These are phyloP conservation scores for Spathaspora gorwiae DNA, from an alignment of 805 yeast genomes.

Conservation along the genomic window DNA sequence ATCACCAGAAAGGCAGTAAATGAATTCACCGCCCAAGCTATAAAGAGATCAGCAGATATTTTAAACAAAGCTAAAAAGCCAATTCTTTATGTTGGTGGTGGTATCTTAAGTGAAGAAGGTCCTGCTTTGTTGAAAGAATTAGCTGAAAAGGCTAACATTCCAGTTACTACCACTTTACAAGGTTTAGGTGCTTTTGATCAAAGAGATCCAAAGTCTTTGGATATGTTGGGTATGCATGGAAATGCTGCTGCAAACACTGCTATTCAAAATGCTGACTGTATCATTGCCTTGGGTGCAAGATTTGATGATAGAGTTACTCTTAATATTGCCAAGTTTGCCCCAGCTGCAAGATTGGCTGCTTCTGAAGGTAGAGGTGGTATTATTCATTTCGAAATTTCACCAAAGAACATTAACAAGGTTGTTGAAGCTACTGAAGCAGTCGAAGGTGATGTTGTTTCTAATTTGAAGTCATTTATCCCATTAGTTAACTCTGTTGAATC, in stretches of 20 bases:
- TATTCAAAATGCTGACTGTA: conserved; percentile 88
- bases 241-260: conserved; percentile 92
- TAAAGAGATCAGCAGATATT: conserved; percentile 71
- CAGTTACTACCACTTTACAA: conserved; percentile 94
- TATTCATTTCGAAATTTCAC: conserved; percentile 90
- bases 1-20: conserved; percentile 67
- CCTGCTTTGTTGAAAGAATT: conserved; percentile 75
- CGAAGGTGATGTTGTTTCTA: conserved; percentile 90
- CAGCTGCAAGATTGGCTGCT: conserved; percentile 88
- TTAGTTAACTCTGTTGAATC: conserved; percentile 56
- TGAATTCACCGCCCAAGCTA: conserved; percentile 69
- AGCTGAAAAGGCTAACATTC: conserved; percentile 86
- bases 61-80: conserved; percentile 84
- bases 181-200: conserved; percentile 95
- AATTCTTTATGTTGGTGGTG: conserved; percentile 86
- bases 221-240: conserved; percentile 99
- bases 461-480: conserved; percentile 70
- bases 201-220: conserved; percentile 81
- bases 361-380: conserved; percentile 89
- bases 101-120: conserved; percentile 76
- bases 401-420: conserved; percentile 96
- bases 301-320: conserved; percentile 98
- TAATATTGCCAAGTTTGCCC: conserved; percentile 82
- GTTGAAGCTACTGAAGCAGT: conserved; percentile 94
- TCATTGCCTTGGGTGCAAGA: conserved; percentile 93